Conservation (phyloP, 306 rosid genomes). For the Quercus suber region DNA sequence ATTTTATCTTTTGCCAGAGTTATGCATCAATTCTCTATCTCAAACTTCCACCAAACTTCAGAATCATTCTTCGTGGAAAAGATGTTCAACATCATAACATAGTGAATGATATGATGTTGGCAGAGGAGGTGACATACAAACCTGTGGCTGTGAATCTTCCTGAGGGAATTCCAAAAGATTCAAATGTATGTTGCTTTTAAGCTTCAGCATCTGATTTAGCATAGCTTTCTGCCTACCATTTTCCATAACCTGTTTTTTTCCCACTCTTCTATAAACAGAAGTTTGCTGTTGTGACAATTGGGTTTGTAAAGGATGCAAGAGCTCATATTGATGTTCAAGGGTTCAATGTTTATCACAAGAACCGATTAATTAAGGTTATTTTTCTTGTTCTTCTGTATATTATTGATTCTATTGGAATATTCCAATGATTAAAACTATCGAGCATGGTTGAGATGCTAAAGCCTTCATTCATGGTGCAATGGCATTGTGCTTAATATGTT, state of each 20-base stretch:
- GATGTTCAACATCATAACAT: slow-evolving; percentile 3
- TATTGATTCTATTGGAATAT: background rate
- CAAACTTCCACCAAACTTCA: background rate
- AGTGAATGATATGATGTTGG: slow-evolving; percentile 5
- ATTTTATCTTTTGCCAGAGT: slow-evolving; percentile 1
- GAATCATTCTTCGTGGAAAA: slow-evolving; percentile 9
- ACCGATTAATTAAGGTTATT: slow-evolving; percentile 11
- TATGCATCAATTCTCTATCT: slow-evolving; percentile 19
- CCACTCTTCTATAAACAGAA: background rate
- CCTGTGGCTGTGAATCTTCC: background rate
- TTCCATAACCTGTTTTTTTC: background rate
- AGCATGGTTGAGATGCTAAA: no score
- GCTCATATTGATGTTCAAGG: slow-evolving; percentile 16
- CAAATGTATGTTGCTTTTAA: background rate
- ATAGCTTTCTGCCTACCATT: background rate
- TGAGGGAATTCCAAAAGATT: background rate
- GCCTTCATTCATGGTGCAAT: no score
- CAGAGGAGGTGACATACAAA: background rate
- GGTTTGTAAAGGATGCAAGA: slow-evolving; percentile 11
- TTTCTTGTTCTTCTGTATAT: background rate
- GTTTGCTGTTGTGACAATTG: slow-evolving; percentile 1
- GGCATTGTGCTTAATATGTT: no score
- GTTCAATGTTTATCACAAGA: slow-evolving; percentile 12
- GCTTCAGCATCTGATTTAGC: background rate
- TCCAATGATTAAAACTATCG: background rate